These are phyloP conservation scores for Solanum chmielewskii DNA, from an alignment of 257 asterid genomes.

Conservation along the genomic window DNA sequence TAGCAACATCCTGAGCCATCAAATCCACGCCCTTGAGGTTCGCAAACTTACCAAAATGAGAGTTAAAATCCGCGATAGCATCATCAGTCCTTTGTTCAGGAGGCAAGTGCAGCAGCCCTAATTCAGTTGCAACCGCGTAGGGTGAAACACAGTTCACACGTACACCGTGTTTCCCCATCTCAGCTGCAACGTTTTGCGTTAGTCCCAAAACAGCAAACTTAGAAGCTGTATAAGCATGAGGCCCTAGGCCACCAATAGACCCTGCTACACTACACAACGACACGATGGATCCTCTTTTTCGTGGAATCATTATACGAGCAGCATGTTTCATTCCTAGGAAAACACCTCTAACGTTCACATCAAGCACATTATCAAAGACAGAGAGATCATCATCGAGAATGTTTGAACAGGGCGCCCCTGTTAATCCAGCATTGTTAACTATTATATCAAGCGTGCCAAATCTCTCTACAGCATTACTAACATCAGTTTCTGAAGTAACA, in stretches of 20 bases:
- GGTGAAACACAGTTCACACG: slow-evolving; percentile 89
- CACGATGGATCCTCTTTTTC: slow-evolving; percentile 59
- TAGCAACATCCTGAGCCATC: slow-evolving; percentile 51
- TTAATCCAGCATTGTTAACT: slow-evolving; percentile 79
- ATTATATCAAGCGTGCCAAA: slow-evolving; percentile 68
- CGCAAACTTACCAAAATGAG: slow-evolving; percentile 32
- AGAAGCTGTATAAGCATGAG: slow-evolving; percentile 66
- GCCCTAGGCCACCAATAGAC: slow-evolving; percentile 34
- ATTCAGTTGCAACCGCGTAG: slow-evolving; percentile 53
- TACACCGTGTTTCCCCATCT: slow-evolving; percentile 68
- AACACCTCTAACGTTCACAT: slow-evolving; percentile 53
- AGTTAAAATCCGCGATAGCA: slow-evolving; percentile 40
- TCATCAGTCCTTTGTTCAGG: slow-evolving; percentile 66
- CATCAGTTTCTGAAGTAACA: slow-evolving; percentile 58
- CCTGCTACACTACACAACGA: slow-evolving; percentile 47
- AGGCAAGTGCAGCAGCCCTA: slow-evolving; percentile 52
- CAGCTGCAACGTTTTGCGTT: slow-evolving; percentile 69
- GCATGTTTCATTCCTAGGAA: slow-evolving; percentile 91
- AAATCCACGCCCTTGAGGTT: slow-evolving; percentile 71
- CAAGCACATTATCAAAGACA: slow-evolving; percentile 40
- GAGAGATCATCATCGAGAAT: slow-evolving; percentile 50
- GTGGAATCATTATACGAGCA: slow-evolving; percentile 78
- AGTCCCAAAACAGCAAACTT: slow-evolving; percentile 79
- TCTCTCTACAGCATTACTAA: slow-evolving; percentile 36
- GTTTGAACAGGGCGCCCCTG: slow-evolving; percentile 48